Evolutionary conservation across 2,329 filamentous ascomycete species (phyloP).

Genomic region (Diplodia corticola): DNA sequence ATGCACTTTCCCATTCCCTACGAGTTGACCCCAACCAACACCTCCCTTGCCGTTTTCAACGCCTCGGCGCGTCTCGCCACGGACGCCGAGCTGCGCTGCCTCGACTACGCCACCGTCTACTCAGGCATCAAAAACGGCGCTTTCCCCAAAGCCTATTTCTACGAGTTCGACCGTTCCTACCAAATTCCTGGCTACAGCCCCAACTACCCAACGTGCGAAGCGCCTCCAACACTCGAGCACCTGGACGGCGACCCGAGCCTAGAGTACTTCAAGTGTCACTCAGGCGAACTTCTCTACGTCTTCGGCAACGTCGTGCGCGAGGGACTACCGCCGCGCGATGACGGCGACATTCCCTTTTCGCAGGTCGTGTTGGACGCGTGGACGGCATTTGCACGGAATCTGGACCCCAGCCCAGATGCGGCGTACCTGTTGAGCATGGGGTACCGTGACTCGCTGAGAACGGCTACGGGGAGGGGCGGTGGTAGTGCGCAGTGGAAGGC

Average conservation of each 20-base stretch:
- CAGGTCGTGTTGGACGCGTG: constrained; percentile 37
- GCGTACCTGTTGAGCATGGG: constrained; percentile 32
- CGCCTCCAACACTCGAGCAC: constrained; percentile 28
- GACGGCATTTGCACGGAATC: constrained; percentile 36
- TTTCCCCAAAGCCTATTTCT: constrained; percentile 32
- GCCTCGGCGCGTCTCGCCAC: constrained; percentile 34
- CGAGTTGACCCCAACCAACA: constrained; percentile 29
- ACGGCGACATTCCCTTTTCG: constrained; percentile 34
- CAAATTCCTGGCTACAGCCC: constrained; percentile 33
- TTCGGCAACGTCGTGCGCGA: constrained; percentile 40
- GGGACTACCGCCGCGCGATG: constrained; percentile 33
- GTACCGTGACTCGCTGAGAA: constrained; percentile 30
- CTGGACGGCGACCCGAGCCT: constrained; percentile 32
- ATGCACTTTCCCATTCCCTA: constrained; percentile 28
- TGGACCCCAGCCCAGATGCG: constrained; percentile 30
- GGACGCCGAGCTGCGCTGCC: constrained; percentile 36
- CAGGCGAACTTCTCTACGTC: constrained; percentile 35
- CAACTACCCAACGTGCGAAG: constrained; percentile 38
- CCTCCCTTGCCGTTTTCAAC: constrained; percentile 38
- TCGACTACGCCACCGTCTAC: constrained; percentile 33
- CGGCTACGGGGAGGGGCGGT: constrained; percentile 22
- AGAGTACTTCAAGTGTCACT: constrained; percentile 34
- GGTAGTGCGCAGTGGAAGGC: constrained; percentile 25
- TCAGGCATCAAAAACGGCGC: constrained; percentile 29
- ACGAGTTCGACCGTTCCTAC: constrained; percentile 38